These are phyloP conservation scores for Cardamine resedifolia DNA, from an alignment of 345 rosid genomes.

Conservation along the genomic window DNA sequence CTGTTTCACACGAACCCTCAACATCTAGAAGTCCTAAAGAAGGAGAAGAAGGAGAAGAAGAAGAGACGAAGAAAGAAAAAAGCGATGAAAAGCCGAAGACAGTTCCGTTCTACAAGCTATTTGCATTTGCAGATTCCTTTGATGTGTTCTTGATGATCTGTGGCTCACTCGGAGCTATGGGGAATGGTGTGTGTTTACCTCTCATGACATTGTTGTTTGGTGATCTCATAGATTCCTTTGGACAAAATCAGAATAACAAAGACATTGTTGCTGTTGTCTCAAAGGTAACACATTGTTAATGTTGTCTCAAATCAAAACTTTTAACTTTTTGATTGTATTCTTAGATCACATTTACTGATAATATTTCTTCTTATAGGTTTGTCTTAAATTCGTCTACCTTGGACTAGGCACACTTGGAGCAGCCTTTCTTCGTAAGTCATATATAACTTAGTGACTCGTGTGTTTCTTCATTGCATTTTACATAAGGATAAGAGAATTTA, in stretches of 20 bases:
- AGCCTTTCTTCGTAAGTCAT: constrained; percentile 79
- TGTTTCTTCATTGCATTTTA: no score
- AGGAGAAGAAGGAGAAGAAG: constrained; percentile 27
- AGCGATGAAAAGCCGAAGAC: constrained; percentile 35
- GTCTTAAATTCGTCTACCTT: constrained; percentile 72
- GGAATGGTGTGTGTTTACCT: constrained; percentile 64
- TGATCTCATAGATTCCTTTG: constrained; percentile 55
- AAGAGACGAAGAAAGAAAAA: neutral
- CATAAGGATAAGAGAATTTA: constrained; percentile 15
- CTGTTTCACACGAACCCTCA: constrained; percentile 41
- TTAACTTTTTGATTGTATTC: no score
- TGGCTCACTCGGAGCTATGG: constrained; percentile 66
- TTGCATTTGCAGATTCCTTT: constrained; percentile 60
- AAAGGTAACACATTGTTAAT: constrained; percentile 45
- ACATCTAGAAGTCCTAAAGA: constrained; percentile 46
- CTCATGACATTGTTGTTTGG: constrained; percentile 73
- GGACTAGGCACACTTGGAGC: constrained; percentile 61
- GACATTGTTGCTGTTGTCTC: constrained; percentile 53
- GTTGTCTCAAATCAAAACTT: no score
- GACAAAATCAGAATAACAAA: constrained; percentile 50
- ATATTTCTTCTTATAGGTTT: constrained; percentile 44
- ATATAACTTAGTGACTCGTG: no score
- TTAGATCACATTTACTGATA: constrained; percentile 2
- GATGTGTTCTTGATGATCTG: constrained; percentile 59
- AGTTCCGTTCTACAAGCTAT: constrained; percentile 67